Base-by-base conservation (phyloP, 2,329 filamentous ascomycete genomes). In the Clonostachys sp. region DNA sequence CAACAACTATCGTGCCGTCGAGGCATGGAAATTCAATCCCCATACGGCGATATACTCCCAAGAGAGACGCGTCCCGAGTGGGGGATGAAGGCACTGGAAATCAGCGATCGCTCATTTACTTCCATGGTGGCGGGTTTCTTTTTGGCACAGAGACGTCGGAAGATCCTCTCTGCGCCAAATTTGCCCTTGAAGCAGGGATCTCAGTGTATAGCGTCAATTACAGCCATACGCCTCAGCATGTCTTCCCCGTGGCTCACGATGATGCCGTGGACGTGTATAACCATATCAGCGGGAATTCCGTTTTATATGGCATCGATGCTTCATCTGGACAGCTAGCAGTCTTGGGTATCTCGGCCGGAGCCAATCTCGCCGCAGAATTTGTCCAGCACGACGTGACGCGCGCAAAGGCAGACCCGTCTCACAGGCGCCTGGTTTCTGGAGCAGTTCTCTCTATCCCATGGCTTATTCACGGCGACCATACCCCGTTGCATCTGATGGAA, bases 71-170 rank as follows among this genome's bases (percentile, higher is more conserved):
- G 10, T 5, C 24, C 24, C 7, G 24, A 24, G 36, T 12, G 16
- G 14, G 12, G 14, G 36, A 39, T 18, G 10, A 39, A 18, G 24
- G 24, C 24, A 39, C 10, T 18, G 2, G 17, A 18, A 39, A 18
- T 18, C 36, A 47, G n/a, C 66, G 46, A 12, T 36, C 35, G n/a
- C 35, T 49, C 10, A 51, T 75, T 18, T 72, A 73, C 54, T 63
- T 74, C 17, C 78, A 81, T 55, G 77, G 77, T 5, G 78, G 78
- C 12, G 77, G 77, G 1, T 80, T 75, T 47, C 50, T 78, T 5
- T 73, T 76, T 39, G 78, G 78, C 3, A 71, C 65, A 0, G 52
- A 77, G n/a, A 56, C 58, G n/a, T 71, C 68, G 5, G 77, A 80
- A 53, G 71, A 78, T 43, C 68, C 67, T 3, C 58, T 59, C 9